Conservation (phyloP, 352 stramenopile genomes). For the Phytophthora fragariaefolia region DNA sequence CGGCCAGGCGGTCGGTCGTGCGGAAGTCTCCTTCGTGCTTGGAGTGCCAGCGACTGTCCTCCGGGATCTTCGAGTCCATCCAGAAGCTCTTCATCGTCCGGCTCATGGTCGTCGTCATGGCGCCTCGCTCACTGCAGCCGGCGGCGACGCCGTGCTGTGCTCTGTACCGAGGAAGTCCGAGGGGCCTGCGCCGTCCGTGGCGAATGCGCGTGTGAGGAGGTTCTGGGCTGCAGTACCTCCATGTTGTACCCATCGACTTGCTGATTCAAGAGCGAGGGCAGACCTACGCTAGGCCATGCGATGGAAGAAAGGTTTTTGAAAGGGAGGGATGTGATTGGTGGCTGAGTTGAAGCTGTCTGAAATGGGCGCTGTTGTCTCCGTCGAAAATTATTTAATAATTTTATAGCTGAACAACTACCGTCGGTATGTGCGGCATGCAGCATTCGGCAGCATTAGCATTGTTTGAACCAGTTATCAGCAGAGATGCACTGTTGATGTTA, state of each 20-base stretch:
- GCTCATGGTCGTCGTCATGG: constrained; percentile 21
- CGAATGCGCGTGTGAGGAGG: not conserved
- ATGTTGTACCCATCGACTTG: not conserved
- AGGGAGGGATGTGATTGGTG: too few species aligned
- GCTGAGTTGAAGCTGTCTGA: not conserved
- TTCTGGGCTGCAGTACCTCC: not conserved
- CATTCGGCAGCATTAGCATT: too few species aligned
- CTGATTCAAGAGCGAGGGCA: not conserved
- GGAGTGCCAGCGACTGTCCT: constrained; percentile 37
- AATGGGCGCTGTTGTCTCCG: too few species aligned
- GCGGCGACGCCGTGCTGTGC: not conserved
- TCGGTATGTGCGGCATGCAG: too few species aligned
- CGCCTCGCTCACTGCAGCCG: not conserved
- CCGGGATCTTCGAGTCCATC: constrained; percentile 41
- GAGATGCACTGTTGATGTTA: too few species aligned
- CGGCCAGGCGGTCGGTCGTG: constrained; percentile 28
- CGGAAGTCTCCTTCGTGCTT: constrained; percentile 27
- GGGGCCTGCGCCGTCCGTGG: not conserved
- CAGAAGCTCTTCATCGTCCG: constrained; percentile 40
- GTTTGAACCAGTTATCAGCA: too few species aligned
- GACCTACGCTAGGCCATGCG: not conserved
- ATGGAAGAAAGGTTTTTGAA: not conserved
- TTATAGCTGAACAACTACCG: too few species aligned
- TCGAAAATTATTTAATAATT: too few species aligned
- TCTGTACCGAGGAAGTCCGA: not conserved